Conservation (phyloP, 164 flowering plant genomes). For the Platanus orientalis region DNA sequence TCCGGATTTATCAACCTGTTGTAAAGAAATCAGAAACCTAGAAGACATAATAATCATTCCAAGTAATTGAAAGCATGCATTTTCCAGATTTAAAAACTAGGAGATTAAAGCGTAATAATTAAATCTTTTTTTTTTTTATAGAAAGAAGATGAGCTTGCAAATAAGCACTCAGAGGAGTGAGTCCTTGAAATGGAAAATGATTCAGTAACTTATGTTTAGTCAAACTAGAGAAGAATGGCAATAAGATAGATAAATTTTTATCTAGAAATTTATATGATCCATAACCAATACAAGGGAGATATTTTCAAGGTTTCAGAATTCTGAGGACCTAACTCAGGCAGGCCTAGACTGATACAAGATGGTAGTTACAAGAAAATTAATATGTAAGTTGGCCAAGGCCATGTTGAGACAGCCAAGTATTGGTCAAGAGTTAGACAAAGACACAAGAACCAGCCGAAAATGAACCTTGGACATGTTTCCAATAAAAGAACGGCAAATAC, state of each 20-base stretch:
- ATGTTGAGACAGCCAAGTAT: background rate
- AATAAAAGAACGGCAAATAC: conserved; percentile 23
- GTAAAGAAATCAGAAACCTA: too few relatives aligned
- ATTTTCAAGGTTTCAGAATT: background rate
- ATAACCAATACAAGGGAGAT: background rate
- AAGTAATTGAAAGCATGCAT: too few relatives aligned
- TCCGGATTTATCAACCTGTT: too few relatives aligned
- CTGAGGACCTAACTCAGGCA: background rate
- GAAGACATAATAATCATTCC: too few relatives aligned
- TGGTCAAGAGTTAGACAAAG: too few relatives aligned
- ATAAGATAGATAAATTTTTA: background rate
- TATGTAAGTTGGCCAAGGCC: background rate
- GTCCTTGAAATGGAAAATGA: background rate
- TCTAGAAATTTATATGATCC: background rate
- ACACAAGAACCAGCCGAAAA: too few relatives aligned
- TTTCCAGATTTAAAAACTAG: too few relatives aligned
- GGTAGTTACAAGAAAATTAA: background rate
- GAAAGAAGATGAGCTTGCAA: background rate
- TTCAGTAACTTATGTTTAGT: background rate
- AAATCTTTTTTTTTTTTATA: background rate
- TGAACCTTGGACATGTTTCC: too few relatives aligned
- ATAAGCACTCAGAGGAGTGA: background rate
- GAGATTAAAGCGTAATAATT: too few relatives aligned
- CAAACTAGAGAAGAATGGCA: background rate
- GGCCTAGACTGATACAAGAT: background rate